Evolutionary conservation across 352 stramenopile species (phyloP), one percentile per base, ranked within the genome.

Genomic region (Pythium volutum): DNA sequence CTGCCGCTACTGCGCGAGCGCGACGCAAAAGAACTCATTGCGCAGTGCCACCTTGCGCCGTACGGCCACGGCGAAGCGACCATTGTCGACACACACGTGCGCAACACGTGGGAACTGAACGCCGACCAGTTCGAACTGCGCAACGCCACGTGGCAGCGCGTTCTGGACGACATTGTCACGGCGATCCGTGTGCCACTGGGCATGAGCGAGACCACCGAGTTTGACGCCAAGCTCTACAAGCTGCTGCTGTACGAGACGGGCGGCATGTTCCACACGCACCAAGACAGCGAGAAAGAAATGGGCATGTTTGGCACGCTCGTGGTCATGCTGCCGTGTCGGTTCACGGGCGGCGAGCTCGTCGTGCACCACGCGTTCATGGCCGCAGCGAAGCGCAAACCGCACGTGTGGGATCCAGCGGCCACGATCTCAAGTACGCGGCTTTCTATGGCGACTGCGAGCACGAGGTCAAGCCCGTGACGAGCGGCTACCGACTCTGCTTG

Each of bases 251-350:
- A 83, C 25, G 51, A 58, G 15, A 9, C 11, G 4, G 51, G 51
- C 36, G 51, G 51, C 20, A 58, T 36, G 51, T 58, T 58, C 25
- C 8, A 47, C 10, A 5, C 5, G 14, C 51, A 47, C 36, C 31
- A 47, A 8, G 51, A 58, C 51, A 58, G 51, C 51, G 36, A 58
- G 51, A 58, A 85, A 27, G 59, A 87, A 33, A 62, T 64, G 4
- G 75, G 71, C 12, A 85, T 78, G 77, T 76, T 81, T 14, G 75
- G 73, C 8, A 84, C 75, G 26, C 52, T 84, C 16, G 63, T 84
- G 16, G 18, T 87, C 9, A 61, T 78, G 25, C 56, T 77, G 0
- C 71, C 75, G 5, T 66, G 61, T n/a, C 36, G 34, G 8, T 68
- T 58, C 16, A 20, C 39, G 2, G 53, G 61, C 14, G 61, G 49